Conservation (phyloP, 2,329 filamentous ascomycete genomes). For the Aspergillus unguis region DNA sequence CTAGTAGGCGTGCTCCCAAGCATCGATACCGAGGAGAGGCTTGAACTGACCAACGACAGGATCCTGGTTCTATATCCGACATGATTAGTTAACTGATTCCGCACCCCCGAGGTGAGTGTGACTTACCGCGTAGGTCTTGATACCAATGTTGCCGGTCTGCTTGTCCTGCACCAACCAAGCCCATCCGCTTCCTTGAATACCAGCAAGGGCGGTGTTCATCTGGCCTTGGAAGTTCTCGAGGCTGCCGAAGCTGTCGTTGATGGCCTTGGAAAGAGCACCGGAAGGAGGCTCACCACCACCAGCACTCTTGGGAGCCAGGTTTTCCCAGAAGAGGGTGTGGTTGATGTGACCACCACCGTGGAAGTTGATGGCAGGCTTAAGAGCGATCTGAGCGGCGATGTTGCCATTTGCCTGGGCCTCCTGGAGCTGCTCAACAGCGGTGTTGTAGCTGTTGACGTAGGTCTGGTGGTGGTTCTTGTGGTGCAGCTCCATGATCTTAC, state of each 20-base stretch:
- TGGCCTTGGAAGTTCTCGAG: conserved; percentile 60
- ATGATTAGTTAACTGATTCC: conserved; percentile 4
- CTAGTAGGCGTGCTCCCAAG: conserved; percentile 96
- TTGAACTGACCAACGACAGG: conserved; percentile 78
- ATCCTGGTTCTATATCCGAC: conserved; percentile 66
- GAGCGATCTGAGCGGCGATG: conserved; percentile 55
- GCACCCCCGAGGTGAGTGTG: background rate
- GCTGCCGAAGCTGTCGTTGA: conserved; percentile 58
- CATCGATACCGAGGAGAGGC: conserved; percentile 84
- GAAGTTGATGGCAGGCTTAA: conserved; percentile 63
- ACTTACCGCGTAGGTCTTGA: conserved; percentile 62
- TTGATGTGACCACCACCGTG: conserved; percentile 63
- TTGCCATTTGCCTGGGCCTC: conserved; percentile 55
- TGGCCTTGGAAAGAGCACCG: conserved; percentile 55
- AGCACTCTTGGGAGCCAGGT: conserved; percentile 59
- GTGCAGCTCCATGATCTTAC: conserved; percentile 95
- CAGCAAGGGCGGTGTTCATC: conserved; percentile 62
- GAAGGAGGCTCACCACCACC: conserved; percentile 62
- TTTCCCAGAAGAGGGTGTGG: conserved; percentile 66
- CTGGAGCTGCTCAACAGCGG: conserved; percentile 67
- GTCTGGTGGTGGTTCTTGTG: conserved; percentile 93
- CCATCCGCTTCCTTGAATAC: conserved; percentile 65
- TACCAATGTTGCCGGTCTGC: conserved; percentile 55
- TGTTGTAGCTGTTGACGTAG: conserved; percentile 87
- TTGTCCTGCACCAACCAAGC: conserved; percentile 62